Evolutionary conservation across 2,329 filamentous ascomycete species (phyloP), one percentile per base, ranked within the genome.

Genomic region (Trichoderma sp.): DNA sequence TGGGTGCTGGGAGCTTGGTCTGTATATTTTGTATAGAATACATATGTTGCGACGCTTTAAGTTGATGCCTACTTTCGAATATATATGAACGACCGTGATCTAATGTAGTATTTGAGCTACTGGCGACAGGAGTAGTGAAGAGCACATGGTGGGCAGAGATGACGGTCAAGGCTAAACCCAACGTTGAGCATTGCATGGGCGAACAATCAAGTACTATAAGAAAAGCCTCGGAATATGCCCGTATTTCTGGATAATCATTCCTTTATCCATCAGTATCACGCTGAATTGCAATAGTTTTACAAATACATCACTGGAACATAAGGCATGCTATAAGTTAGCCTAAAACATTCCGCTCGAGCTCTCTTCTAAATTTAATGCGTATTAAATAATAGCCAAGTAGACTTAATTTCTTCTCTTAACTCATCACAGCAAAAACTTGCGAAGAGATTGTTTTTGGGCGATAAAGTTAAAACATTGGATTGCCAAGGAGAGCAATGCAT

Each of bases 121-220:
- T 49, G 43, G 19, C 4, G 8, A 24, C 10, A 21, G 6, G 16
- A 8, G 4, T 8, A n/a, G 6, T 1, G 35, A 43, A 10, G 40
- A 43, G 2, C 10, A 8, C 40, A 10, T n/a, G 16, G 8, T 19
- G 40, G n/a, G 16, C 5, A 43, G 6, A 43, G 40, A n/a, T 43
- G n/a, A 43, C 19, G 4, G 33, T n/a, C 6, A 43, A n/a, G 16
- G 16, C 40, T 19, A 19, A 7, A 19, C 16, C n/a, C 40, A 43
- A 8, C 16, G 1, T 10, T 7, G 16, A 43, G 3, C 7, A 8
- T n/a, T n/a, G 40, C 3, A n/a, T 4, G 40, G 4, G 40, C 3
- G 40, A n/a, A n/a, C 16, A 7, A n/a, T n/a, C n/a, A 6, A 7
- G 3, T 3, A 43, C 6, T 10, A n/a, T 10, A 2, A 0, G 8